Percentiles rank a stretch among this genome's conserved stretches.
phyloP scores from a whole-genome alignment of 805 yeast species.

The Wickerhamomyces silvicola region DNA sequence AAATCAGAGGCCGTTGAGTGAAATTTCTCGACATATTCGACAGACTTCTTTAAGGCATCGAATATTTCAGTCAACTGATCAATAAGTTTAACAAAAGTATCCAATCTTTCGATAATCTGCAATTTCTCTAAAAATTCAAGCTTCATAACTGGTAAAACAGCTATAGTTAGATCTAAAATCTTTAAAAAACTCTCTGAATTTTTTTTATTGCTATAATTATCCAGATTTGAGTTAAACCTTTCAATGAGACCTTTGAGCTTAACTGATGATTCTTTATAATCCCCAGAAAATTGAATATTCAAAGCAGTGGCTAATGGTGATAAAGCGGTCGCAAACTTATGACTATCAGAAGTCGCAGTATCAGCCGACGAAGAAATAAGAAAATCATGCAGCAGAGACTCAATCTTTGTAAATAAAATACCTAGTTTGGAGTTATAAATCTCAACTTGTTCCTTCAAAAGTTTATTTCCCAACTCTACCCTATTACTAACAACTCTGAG shows the following conservation, averaged over 20 bases:
- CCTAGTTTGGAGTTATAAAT: conserved; percentile 7
- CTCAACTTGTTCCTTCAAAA: conserved; percentile 7
- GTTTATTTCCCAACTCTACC: conserved; percentile 9
- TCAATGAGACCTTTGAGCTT: conserved; percentile 32
- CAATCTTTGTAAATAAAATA: conserved; percentile 22
- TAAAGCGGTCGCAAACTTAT: conserved; percentile 35
- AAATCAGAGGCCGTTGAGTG: conserved; percentile 42
- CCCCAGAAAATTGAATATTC: conserved; percentile 47
- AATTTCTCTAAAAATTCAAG: conserved; percentile 30
- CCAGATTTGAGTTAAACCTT: conserved; percentile 18
- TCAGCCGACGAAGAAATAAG: conserved; percentile 26
- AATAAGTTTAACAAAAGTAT: conserved; percentile 27
- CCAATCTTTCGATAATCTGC: conserved; percentile 29
- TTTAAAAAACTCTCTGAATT: conserved; percentile 21
- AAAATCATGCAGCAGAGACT: conserved; percentile 29
- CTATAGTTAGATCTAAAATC: conserved; percentile 40
- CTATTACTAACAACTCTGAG: conserved; percentile 13
- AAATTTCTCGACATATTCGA: conserved; percentile 38
- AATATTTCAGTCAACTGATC: conserved; percentile 33
- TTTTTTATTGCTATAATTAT: conserved; percentile 15
- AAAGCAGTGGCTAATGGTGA: conserved; percentile 57
- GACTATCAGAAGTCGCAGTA: conserved; percentile 14
- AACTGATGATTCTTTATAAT: conserved; percentile 38
- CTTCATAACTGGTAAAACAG: conserved; percentile 46
- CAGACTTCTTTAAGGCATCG: conserved; percentile 26